phyloP scores from a whole-genome alignment of 2,329 filamentous ascomycete species.

The Alternaria sp. region DNA sequence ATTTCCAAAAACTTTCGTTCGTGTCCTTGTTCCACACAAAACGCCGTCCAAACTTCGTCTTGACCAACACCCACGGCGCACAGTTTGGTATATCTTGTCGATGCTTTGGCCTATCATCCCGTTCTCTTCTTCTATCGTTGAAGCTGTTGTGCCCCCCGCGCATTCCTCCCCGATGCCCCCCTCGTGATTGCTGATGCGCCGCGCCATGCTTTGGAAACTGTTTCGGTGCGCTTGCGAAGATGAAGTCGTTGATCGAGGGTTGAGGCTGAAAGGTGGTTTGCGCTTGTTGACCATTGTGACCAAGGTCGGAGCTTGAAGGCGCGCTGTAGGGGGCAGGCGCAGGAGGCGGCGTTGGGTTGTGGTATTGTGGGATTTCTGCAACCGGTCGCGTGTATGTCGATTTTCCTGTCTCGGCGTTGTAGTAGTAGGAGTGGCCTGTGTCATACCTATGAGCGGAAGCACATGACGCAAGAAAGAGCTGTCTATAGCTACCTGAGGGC shows the following conservation, averaged over 20 bases:
- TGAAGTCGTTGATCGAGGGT: conserved; percentile 62
- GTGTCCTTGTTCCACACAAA: conserved; percentile 91
- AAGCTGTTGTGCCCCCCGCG: conserved; percentile 63
- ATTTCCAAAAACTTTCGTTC: conserved; percentile 92
- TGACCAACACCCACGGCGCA: conserved; percentile 90
- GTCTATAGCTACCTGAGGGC: conserved; percentile 66
- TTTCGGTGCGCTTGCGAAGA: conserved; percentile 40
- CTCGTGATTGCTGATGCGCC: conserved; percentile 27
- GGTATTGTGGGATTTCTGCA: conserved; percentile 19
- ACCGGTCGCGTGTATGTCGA: conserved; percentile 84
- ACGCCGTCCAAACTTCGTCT: conserved; percentile 85
- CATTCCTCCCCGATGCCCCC: conserved; percentile 50
- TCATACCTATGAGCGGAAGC: conserved; percentile 27
- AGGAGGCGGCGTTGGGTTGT: conserved; percentile 12
- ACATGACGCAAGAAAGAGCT: conserved; percentile 29
- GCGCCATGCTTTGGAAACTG: conserved; percentile 29
- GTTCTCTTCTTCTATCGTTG: conserved; percentile 71
- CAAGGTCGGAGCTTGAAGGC: conserved; percentile 20
- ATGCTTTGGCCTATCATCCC: conserved; percentile 79
- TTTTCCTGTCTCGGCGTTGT: conserved; percentile 80
- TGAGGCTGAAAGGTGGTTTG: conserved; percentile 53
- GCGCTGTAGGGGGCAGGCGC: conserved; percentile 13
- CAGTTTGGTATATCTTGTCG: conserved; percentile 81
- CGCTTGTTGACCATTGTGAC: conserved; percentile 52
- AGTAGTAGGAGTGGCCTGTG: conserved; percentile 84